Percentiles rank a stretch among this genome's conserved stretches.
Evolutionary conservation across 2,329 filamentous ascomycete species (phyloP).

Genomic region (Talaromyces sp.): DNA sequence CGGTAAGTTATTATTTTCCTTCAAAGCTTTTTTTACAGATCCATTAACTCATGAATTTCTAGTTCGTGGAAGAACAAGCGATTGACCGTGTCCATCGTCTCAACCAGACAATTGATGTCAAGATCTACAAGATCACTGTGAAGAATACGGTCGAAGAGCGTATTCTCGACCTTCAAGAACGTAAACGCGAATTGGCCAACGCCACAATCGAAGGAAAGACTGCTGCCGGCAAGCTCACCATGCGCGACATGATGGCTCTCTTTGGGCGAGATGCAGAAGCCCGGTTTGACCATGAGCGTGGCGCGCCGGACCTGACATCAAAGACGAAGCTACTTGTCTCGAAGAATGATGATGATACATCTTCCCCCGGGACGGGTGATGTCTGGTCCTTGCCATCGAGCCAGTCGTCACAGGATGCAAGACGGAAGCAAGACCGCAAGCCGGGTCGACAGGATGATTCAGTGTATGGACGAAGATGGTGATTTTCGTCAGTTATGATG

Average conservation of each 20-base stretch:
- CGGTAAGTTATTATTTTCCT: slow-evolving; percentile 50
- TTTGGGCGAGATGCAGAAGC: slow-evolving; percentile 69
- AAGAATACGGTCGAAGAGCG: slow-evolving; percentile 84
- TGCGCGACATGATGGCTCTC: slow-evolving; percentile 89
- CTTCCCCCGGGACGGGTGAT: slow-evolving; percentile 11
- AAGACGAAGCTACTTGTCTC: slow-evolving; percentile 30
- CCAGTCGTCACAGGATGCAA: slow-evolving; percentile 20
- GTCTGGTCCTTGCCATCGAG: slow-evolving; percentile 19
- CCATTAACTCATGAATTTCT: slow-evolving; percentile 4
- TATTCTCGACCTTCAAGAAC: slow-evolving; percentile 90
- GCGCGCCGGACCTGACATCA: slow-evolving; percentile 31
- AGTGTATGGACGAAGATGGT: slow-evolving; percentile 44
- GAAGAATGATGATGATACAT: slow-evolving; percentile 24
- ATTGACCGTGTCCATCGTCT: slow-evolving; percentile 98
- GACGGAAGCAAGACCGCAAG: slow-evolving; percentile 23
- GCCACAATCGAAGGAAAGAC: slow-evolving; percentile 79
- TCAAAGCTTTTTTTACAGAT: slow-evolving; percentile 7
- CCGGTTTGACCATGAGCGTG: slow-evolving; percentile 43
- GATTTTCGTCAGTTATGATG: neutral
- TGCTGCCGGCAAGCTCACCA: slow-evolving; percentile 76
- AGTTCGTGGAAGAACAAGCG: slow-evolving; percentile 97
- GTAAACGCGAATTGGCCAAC: slow-evolving; percentile 87
- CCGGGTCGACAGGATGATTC: slow-evolving; percentile 35
- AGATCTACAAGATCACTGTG: slow-evolving; percentile 92
- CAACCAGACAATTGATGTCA: slow-evolving; percentile 90